Evolutionary conservation across 306 rosid genomes (phyloP), one percentile per base, ranked within the genome.

Genomic region (Nissolia schottii): DNA sequence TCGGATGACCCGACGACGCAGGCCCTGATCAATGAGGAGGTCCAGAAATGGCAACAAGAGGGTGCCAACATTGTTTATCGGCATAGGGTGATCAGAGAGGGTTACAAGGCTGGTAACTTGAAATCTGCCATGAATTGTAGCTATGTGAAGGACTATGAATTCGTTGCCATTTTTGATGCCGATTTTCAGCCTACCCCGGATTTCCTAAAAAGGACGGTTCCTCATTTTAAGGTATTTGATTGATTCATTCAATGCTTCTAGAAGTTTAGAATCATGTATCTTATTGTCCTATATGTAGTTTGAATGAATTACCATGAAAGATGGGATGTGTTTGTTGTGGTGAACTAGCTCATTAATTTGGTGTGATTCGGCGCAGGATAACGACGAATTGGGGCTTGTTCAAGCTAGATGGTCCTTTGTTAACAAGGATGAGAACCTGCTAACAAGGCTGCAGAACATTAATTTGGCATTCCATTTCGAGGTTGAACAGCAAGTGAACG

Each of bases 361-460:
- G 31, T 56, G 79, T 53, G 10, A 28, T 68, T 7, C 16, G 40
- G 4, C 5, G 31, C 73, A 90, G 96, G 96, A 81, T 37, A 90
- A 92, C 12, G 88, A 85, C 2, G 92, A 92, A 27, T 24, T 92
- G 38, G 98, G 87, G 29, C 79, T 92, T 63, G 98, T 92, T 74
- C 96, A 92, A 72, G 96, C 98, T n/a, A 86, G 98, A 68, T 92
- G 98, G 98, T 90, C 98, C 23, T 92, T 92, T 68, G 98, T 92
- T 82, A 92, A 92, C 77, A 92, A 81, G 82, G 96, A 92, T 48
- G 96, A 92, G 77, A 92, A 92, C 64, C 55, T 92, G 40, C 85
- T 92, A 45, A 90, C 98, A 9, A 82, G 98, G 83, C 81, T 92
- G 80, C 96, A 92, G 69, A 92, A 92, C 78, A 77, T 92, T 72